Evolutionary conservation across 768 basidiomycete species (phyloP).

Genomic region (Sporobolomyces roseus): DNA sequence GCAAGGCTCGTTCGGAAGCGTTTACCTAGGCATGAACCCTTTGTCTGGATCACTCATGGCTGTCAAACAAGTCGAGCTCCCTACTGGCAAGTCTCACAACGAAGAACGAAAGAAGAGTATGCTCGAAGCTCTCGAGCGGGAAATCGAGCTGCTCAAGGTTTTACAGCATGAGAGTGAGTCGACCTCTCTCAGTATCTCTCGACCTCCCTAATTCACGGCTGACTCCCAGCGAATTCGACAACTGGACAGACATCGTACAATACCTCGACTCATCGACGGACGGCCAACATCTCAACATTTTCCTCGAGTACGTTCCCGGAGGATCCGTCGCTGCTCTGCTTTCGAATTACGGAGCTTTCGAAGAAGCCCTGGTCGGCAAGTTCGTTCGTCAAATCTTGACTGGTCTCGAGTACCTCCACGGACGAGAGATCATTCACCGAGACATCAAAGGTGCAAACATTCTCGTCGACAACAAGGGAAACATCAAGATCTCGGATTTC

Average conservation of each 20-base stretch:
- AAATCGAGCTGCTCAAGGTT: slow-evolving; percentile 93
- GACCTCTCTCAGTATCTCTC: not conserved
- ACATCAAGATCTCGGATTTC: slow-evolving; percentile 97
- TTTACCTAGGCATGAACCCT: slow-evolving; percentile 77
- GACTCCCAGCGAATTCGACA: no score
- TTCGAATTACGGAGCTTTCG: slow-evolving; percentile 78
- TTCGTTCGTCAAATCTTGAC: slow-evolving; percentile 87
- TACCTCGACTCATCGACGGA: slow-evolving; percentile 96
- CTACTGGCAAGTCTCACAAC: slow-evolving; percentile 59
- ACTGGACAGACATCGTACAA: slow-evolving; percentile 81
- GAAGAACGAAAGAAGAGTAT: slow-evolving; percentile 76
- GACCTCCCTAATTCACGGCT: not conserved
- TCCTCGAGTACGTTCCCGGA: slow-evolving; percentile 97
- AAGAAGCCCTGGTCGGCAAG: slow-evolving; percentile 83
- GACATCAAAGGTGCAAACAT: slow-evolving; percentile 99
- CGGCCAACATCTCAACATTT: slow-evolving; percentile 75
- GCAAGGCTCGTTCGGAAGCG: slow-evolving; percentile 85
- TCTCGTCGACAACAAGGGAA: slow-evolving; percentile 82
- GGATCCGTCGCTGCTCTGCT: slow-evolving; percentile 88
- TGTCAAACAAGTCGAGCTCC: slow-evolving; percentile 92
- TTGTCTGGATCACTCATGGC: slow-evolving; percentile 98
- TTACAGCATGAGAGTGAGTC: slow-evolving; percentile 92
- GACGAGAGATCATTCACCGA: slow-evolving; percentile 85
- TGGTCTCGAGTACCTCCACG: slow-evolving; percentile 90
- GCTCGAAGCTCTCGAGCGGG: slow-evolving; percentile 69